Percentiles rank a stretch among this genome's conserved stretches.
Evolutionary conservation across 345 rosid species (phyloP).

Genomic region (Corchorus capsularis): DNA sequence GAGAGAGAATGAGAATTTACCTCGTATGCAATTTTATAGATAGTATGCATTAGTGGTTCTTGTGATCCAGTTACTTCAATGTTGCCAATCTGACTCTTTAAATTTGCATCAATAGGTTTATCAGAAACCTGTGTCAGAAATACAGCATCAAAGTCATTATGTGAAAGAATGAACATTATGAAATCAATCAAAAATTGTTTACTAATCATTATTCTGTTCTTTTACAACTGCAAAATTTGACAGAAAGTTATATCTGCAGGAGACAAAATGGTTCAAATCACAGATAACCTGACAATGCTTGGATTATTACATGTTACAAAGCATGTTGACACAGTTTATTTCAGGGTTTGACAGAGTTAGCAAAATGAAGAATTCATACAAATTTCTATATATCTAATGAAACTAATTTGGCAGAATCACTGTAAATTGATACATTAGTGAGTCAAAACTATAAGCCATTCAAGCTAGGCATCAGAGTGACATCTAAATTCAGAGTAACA

Average conservation of each 20-base stretch:
- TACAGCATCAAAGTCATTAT: too few relatives aligned
- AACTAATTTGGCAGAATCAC: not conserved
- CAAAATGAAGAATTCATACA: not conserved
- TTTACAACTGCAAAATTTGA: not conserved
- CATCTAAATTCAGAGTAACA: constrained; percentile 11
- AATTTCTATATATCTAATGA: not conserved
- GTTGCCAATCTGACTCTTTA: constrained; percentile 25
- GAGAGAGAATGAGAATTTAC: constrained; percentile 34
- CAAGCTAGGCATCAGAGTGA: not conserved
- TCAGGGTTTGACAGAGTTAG: not conserved
- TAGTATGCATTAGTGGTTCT: constrained; percentile 45
- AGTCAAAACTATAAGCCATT: too few relatives aligned
- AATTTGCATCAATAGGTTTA: constrained; percentile 23
- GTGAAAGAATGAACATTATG: not conserved
- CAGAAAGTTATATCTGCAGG: too few relatives aligned
- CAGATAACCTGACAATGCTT: constrained; percentile 35
- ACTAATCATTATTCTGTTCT: too few relatives aligned
- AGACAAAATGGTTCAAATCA: constrained; percentile 43
- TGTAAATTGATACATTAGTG: constrained; percentile 1
- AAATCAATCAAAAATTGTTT: too few relatives aligned
- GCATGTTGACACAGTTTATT: not conserved
- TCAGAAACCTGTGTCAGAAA: constrained; percentile 36
- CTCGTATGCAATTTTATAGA: constrained; percentile 47
- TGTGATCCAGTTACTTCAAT: constrained; percentile 47
- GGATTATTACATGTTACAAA: constrained; percentile 5